These are phyloP conservation scores for Prunus davidiana DNA, from an alignment of 306 rosid genomes.

Conservation along the genomic window DNA sequence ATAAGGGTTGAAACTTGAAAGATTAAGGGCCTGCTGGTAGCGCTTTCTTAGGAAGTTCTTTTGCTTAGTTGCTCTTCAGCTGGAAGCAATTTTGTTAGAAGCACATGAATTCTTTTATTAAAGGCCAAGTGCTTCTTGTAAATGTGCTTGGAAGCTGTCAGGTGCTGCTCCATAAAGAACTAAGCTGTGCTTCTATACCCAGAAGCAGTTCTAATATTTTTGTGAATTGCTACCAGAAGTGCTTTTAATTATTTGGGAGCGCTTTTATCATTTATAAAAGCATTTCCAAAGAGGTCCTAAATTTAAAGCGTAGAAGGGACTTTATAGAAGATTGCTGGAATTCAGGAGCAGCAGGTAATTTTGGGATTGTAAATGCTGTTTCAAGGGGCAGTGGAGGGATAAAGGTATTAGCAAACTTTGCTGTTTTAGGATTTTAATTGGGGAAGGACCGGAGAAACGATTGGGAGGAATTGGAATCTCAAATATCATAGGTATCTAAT, in stretches of 20 bases:
- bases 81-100: neutral
- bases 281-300: neutral
- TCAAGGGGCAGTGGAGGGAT: neutral
- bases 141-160: neutral
- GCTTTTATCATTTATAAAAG: too few relatives aligned
- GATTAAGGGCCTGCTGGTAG: neutral
- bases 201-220: neutral
- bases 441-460: neutral
- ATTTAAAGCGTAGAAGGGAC: neutral
- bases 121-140: neutral
- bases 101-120: neutral
- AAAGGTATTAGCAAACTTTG: neutral
- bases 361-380: neutral
- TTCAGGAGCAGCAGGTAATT: neutral
- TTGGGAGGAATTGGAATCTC: neutral
- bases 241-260: neutral
- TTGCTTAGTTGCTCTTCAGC: too few relatives aligned
- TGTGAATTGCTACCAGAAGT: neutral
- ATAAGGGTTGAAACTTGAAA: neutral
- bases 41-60: too few relatives aligned
- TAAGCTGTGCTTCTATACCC: neutral
- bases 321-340: neutral
- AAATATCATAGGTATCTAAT: neutral
- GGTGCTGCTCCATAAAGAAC: neutral
- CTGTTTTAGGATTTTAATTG: neutral